Conservation (phyloP, 1,139 yeast species). For the Hyphopichia pseudoburtonii region DNA sequence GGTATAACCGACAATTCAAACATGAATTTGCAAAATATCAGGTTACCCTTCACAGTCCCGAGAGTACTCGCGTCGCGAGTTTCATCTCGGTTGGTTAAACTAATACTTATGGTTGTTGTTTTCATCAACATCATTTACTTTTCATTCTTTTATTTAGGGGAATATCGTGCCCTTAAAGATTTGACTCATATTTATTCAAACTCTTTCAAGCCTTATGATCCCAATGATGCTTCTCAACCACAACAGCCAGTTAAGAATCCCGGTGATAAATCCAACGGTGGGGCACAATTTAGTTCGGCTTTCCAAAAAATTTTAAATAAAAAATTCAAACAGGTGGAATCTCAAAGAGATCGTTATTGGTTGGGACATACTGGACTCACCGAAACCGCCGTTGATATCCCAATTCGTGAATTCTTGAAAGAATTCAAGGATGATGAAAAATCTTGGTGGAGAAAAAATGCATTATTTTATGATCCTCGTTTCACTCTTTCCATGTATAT, state of each 20-base stretch:
- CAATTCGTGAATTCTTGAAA: slow-evolving; percentile 13
- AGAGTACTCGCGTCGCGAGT: slow-evolving; percentile 1
- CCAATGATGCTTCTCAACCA: slow-evolving; percentile 8
- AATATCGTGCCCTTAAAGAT: slow-evolving; percentile 1
- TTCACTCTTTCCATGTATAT: slow-evolving; percentile 37
- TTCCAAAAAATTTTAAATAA: slow-evolving; percentile 10
- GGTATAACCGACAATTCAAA: no score
- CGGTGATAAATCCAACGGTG: slow-evolving; percentile 1
- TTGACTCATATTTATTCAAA: slow-evolving; percentile 1
- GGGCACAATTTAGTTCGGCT: slow-evolving; percentile 1
- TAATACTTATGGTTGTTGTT: neutral
- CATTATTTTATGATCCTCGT: slow-evolving; percentile 39
- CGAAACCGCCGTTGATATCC: slow-evolving; percentile 12
- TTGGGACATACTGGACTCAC: slow-evolving; percentile 22
- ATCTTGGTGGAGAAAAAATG: slow-evolving; percentile 19
- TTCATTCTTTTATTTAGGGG: slow-evolving; percentile 2
- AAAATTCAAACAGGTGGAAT: slow-evolving; percentile 14
- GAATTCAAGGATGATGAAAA: slow-evolving; percentile 14
- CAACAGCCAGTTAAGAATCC: slow-evolving; percentile 7
- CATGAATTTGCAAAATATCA: slow-evolving; percentile 1
- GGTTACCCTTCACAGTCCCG: neutral
- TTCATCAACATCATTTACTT: slow-evolving; percentile 2
- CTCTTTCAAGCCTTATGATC: neutral
- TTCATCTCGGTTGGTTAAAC: neutral
- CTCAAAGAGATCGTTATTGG: slow-evolving; percentile 19